phyloP scores from a whole-genome alignment of 306 rosid genomes.

The Casuarina equisetifolia region DNA sequence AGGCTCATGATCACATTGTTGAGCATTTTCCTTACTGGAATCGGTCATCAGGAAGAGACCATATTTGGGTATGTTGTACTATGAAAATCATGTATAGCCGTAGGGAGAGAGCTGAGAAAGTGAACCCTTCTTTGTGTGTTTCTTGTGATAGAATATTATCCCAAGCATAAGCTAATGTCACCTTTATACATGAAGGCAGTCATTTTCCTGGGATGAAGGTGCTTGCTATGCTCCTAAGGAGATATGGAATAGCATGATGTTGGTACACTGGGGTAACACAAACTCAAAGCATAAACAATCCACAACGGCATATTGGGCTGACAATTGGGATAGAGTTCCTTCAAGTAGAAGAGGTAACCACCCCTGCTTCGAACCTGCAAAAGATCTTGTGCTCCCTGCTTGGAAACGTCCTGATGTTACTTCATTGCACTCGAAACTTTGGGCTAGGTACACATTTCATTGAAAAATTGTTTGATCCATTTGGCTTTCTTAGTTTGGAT shows the following conservation, averaged over 20 bases:
- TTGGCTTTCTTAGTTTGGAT: background rate
- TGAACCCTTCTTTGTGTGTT: slow-evolving; percentile 13
- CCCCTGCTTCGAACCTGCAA: slow-evolving; percentile 89
- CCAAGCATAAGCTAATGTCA: slow-evolving; percentile 35
- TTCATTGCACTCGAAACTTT: slow-evolving; percentile 55
- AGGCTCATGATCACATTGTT: slow-evolving; percentile 68
- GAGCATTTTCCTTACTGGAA: slow-evolving; percentile 84
- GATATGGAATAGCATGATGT: slow-evolving; percentile 97
- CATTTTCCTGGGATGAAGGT: slow-evolving; percentile 99
- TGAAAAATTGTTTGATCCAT: slow-evolving; percentile 7
- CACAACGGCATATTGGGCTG: slow-evolving; percentile 96
- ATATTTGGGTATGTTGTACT: slow-evolving; percentile 73
- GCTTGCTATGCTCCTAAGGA: slow-evolving; percentile 99
- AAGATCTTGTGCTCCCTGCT: slow-evolving; percentile 97
- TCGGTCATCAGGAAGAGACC: slow-evolving; percentile 91
- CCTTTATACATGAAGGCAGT: slow-evolving; percentile 68
- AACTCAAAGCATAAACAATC: slow-evolving; percentile 85
- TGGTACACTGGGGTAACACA: slow-evolving; percentile 99
- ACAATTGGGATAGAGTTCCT: slow-evolving; percentile 78
- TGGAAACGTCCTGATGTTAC: slow-evolving; percentile 84
- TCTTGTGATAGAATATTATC: slow-evolving; percentile 5
- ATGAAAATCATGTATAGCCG: slow-evolving; percentile 19
- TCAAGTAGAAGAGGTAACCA: slow-evolving; percentile 72
- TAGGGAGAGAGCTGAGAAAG: slow-evolving; percentile 15
- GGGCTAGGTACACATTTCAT: slow-evolving; percentile 58